Percentiles rank a stretch among this genome's conserved stretches.
Evolutionary conservation across 352 stramenopile genomes (phyloP).

Genomic region (Pythium pyrilobum): DNA sequence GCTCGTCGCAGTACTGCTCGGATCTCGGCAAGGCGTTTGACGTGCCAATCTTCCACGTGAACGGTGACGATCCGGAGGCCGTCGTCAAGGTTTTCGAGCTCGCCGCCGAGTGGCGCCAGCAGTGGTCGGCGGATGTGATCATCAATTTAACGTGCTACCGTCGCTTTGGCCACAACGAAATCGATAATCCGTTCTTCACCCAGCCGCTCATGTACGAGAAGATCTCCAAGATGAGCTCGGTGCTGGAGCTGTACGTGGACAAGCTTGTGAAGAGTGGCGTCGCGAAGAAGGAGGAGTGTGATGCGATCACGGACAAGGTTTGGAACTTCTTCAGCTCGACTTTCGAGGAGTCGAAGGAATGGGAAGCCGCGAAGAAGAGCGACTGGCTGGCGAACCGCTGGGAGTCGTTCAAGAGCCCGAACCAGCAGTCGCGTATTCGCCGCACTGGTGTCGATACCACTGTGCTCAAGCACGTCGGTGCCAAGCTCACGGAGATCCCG

Average conservation of each 20-base stretch:
- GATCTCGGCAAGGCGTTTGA: slow-evolving; percentile 97
- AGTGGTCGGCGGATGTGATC: slow-evolving; percentile 96
- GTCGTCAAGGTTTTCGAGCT: slow-evolving; percentile 91
- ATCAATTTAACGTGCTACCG: slow-evolving; percentile 99
- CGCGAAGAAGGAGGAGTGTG: slow-evolving; percentile 45
- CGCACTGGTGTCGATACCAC: slow-evolving; percentile 92
- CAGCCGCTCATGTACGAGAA: slow-evolving; percentile 87
- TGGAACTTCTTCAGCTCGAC: slow-evolving; percentile 56
- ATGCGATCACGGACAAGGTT: slow-evolving; percentile 48
- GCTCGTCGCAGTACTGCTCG: slow-evolving; percentile 97
- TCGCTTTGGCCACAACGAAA: slow-evolving; percentile 98
- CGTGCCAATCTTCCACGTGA: slow-evolving; percentile 92
- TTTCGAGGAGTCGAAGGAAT: slow-evolving; percentile 66
- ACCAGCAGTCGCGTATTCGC: slow-evolving; percentile 89
- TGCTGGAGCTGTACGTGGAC: slow-evolving; percentile 69
- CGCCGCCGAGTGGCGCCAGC: slow-evolving; percentile 83
- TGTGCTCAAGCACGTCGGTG: slow-evolving; percentile 88
- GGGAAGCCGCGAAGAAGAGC: slow-evolving; percentile 68
- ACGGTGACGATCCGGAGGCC: slow-evolving; percentile 96
- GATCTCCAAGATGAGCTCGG: slow-evolving; percentile 81
- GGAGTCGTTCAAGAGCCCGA: slow-evolving; percentile 96
- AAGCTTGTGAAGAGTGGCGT: slow-evolving; percentile 56
- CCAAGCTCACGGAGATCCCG: slow-evolving; percentile 74
- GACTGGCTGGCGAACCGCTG: slow-evolving; percentile 96
- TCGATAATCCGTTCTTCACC: slow-evolving; percentile 87